Evolutionary conservation across 164 flowering plant genomes (phyloP), one percentile per base, ranked within the genome.

Genomic region (Platanus orientalis): DNA sequence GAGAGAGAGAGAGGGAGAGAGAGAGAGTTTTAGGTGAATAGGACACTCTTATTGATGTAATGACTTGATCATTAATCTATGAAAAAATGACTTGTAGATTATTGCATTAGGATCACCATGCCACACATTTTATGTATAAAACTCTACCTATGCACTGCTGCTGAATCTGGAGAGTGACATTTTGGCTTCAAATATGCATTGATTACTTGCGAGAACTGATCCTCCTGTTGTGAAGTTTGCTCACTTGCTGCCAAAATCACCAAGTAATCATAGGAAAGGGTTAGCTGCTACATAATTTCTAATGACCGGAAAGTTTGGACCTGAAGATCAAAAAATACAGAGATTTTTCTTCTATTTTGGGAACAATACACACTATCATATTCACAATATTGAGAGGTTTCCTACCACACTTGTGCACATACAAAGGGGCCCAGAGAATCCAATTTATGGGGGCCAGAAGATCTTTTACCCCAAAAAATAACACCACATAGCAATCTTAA

Each of bases 111-210:
- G n/a, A n/a, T n/a, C n/a, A n/a, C n/a, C n/a, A n/a, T n/a, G n/a
- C n/a, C 10, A 25, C 32, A 30, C 19, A 48, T 55, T 29, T 1
- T 2, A 64, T 28, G 28, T 42, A 28, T 54, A 14, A n/a, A 69
- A 53, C 16, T 58, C 57, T 71, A 90, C 98, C 91, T 81, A 27
- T 77, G 71, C 42, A 94, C 95, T 32, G 72, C 80, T 29, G 66
- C 82, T 66, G 98, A 94, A 65, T 89, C 91, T 30, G 84, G 81
- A 27, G 79, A 72, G 78, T 87, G 97, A 71, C 97, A 94, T 71
- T 79, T 90, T 36, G 98, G 98, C 67, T 82, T 87, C 80, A 85
- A 45, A 73, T 84, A 94, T 48, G 97, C 98, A 71, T 85, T 55
- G 7, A 86, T 81, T 48, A 89, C 93, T 67, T 75, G 75, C 73